A percentile compares a stretch with the other conserved stretches of the same genome.
Evolutionary conservation across 2,329 filamentous ascomycete species (phyloP).

Genomic region (Colletotrichum musae): DNA sequence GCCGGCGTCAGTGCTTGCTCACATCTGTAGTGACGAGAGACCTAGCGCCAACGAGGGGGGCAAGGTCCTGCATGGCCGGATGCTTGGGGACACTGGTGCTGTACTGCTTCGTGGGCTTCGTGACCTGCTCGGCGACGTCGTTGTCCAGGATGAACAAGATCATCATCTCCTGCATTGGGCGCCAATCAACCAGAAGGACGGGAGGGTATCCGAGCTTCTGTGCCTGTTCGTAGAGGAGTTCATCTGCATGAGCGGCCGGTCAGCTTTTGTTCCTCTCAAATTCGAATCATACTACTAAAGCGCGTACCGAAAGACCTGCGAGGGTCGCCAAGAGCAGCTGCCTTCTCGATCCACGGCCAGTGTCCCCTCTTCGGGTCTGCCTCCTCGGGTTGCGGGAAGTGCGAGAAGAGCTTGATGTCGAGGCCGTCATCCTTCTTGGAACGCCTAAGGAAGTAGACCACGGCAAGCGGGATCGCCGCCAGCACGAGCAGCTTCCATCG

Average conservation of each 20-base stretch:
- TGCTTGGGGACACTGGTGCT: constrained; percentile 38
- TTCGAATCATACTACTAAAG: no score
- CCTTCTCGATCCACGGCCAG: constrained; percentile 38
- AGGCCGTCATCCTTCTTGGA: constrained; percentile 10
- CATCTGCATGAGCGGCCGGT: constrained; percentile 8
- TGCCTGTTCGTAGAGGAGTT: constrained; percentile 31
- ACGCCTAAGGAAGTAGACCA: constrained; percentile 15
- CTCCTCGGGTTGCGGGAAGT: constrained; percentile 32
- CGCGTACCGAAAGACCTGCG: constrained; percentile 33
- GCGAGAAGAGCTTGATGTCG: constrained; percentile 30
- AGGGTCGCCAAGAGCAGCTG: constrained; percentile 25
- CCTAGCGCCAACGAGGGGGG: constrained; percentile 30
- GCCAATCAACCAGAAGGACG: constrained; percentile 34
- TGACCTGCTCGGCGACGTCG: constrained; percentile 35
- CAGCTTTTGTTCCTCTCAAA: not conserved
- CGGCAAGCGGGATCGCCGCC: constrained; percentile 20
- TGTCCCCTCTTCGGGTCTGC: constrained; percentile 32
- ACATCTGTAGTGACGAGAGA: constrained; percentile 35
- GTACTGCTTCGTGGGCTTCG: constrained; percentile 34
- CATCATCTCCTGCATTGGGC: constrained; percentile 27
- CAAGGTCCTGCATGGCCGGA: constrained; percentile 29
- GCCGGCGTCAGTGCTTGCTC: not conserved
- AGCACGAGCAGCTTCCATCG: constrained; percentile 29
- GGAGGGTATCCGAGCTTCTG: constrained; percentile 30
- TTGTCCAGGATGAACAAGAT: constrained; percentile 35